Evolutionary conservation across 192 early-diverging fungal species (phyloP), one percentile per base, ranked within the genome.

Genomic region (Umbelopsis isabellina): DNA sequence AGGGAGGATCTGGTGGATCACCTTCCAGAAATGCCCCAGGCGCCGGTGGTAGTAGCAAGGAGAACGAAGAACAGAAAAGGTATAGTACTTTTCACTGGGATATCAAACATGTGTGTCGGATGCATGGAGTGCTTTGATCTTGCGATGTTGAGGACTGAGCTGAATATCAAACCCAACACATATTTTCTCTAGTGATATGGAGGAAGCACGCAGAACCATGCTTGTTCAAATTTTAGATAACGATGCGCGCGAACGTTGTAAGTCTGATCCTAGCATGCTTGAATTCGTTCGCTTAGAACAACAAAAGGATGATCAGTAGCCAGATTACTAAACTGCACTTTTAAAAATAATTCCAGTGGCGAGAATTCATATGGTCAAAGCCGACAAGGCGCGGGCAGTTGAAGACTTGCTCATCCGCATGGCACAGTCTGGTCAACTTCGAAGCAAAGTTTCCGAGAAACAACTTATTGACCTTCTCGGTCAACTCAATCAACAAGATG

Each of bases 351-450:
- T 48, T 33, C n/a, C 72, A 92, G 92, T 97, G 78, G 88, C 90
- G n/a, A 88, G 93, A 21, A 97, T 97, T 66, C 87, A 90, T 15
- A 92, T 98, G 69, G 96, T 98, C 11, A 97, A 96, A 76, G 84
- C 87, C 1, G 93, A 95, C 12, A 91, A 93, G 79, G 96, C 93
- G 1, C 87, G 93, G 11, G 90, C 89, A 11, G 92, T 97, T 15
- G 94, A 98, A 72, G 93, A 94, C 66, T 83, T 96, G 72, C 83
- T 98, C 55, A 88, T 98, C 69, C 87, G 91, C 30, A 98, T 97
- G 96, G 94, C 91, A 4, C 90, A 90, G 75, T 80, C 85, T 23
- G 91, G 92, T 18, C 94, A 96, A 78, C 80, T 98, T 52, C 84
- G 90, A 23, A 85, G 85, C 27, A 94, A 92, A 75, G 89, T 98